phyloP scores from a whole-genome alignment of 176 grass and related monocot genomes.

The Eragrostis nindensis region DNA sequence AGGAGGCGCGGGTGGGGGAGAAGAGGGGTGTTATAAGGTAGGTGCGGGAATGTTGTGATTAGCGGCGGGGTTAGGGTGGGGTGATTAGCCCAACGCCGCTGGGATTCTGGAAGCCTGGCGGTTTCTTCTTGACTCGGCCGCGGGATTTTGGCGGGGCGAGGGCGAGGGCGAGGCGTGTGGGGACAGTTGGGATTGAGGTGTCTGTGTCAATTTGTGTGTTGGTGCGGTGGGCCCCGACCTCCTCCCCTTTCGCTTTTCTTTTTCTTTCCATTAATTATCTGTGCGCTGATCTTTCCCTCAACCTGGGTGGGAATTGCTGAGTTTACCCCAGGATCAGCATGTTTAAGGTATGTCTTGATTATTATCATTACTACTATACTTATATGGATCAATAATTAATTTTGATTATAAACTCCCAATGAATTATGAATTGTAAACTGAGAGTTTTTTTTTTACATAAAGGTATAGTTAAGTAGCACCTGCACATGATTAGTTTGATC shows the following conservation, averaged over 20 bases:
- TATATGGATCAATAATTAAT: too few species aligned
- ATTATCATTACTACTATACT: not conserved
- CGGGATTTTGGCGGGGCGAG: constrained; percentile 11
- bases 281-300: constrained; percentile 4
- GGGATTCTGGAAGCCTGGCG: constrained; percentile 27
- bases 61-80: not conserved
- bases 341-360: not conserved
- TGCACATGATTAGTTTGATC: too few species aligned
- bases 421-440: too few species aligned
- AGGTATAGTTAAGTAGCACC: too few species aligned
- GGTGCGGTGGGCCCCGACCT: not conserved
- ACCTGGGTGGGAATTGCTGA: not conserved
- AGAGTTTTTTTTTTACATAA: too few species aligned
- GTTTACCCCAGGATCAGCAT: not conserved
- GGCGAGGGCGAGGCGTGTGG: constrained; percentile 19
- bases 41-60: constrained; percentile 33
- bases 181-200: constrained; percentile 38
- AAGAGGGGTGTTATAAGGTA: constrained; percentile 43
- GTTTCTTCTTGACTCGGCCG: constrained; percentile 33
- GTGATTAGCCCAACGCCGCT: constrained; percentile 13
- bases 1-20: not conserved
- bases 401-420: too few species aligned
- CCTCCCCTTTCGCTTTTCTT: not conserved
- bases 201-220: constrained; percentile 2
- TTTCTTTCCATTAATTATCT: not conserved